Evolutionary conservation across 2,329 filamentous ascomycete species (phyloP).

Genomic region (Cladosporium sp.): DNA sequence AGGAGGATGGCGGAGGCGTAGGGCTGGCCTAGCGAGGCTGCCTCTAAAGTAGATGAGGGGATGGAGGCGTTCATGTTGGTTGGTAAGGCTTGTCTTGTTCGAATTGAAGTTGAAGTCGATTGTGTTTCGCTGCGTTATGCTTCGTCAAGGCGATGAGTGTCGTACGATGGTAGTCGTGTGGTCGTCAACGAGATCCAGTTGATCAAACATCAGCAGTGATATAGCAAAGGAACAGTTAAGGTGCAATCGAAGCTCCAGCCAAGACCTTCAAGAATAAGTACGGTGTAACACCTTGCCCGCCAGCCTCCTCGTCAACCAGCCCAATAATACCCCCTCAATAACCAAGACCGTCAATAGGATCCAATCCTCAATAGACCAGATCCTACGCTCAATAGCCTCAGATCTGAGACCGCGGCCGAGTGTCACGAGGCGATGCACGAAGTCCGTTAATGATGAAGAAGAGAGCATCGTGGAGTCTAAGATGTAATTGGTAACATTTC

Average conservation of each 20-base stretch:
- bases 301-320: constrained; percentile 19
- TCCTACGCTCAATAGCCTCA: constrained; percentile 7
- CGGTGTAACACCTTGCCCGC: background rate
- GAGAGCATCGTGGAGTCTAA: background rate
- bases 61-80: background rate
- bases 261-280: too few species aligned
- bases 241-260: too few species aligned
- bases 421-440: background rate
- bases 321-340: constrained; percentile 23
- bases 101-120: too few species aligned
- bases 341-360: constrained; percentile 24
- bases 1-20: constrained; percentile 40
- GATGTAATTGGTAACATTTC: background rate
- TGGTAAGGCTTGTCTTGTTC: background rate
- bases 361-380: constrained; percentile 22
- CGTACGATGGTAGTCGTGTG: too few species aligned
- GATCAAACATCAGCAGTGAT: too few species aligned
- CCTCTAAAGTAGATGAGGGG: background rate
- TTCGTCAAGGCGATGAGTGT: too few species aligned
- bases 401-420: constrained; percentile 17
- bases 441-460: constrained; percentile 9
- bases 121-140: too few species aligned
- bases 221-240: too few species aligned
- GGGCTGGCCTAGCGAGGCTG: background rate
- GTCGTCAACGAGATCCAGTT: too few species aligned